phyloP scores from a whole-genome alignment of 768 basidiomycete species.

The Leucogyrophana mollusca region DNA sequence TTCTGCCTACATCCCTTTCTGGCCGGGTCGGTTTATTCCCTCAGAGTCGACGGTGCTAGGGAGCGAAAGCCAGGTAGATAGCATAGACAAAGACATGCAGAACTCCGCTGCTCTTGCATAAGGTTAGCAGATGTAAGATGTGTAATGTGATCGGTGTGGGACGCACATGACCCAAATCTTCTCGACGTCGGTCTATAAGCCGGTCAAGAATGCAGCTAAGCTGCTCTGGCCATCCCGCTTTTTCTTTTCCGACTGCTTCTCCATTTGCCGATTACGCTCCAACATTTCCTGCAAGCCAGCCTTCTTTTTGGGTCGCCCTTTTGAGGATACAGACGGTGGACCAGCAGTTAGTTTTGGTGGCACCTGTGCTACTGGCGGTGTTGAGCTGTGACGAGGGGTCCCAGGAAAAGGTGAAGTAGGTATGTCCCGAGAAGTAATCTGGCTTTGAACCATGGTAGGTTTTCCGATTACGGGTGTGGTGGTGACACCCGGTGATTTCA shows the following conservation, averaged over 20 bases:
- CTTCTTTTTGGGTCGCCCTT: slow-evolving; percentile 57
- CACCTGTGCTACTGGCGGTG: not conserved
- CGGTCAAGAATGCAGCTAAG: slow-evolving; percentile 55
- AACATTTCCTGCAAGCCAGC: slow-evolving; percentile 62
- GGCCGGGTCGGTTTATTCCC: slow-evolving; percentile 56
- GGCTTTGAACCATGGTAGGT: no score
- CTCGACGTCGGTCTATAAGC: slow-evolving; percentile 23
- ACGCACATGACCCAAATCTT: no score
- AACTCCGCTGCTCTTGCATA: no score
- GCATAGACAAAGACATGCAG: no score
- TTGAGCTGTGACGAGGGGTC: slow-evolving; percentile 7
- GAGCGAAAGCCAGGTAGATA: no score
- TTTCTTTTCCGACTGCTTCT: slow-evolving; percentile 31
- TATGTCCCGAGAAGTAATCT: not conserved
- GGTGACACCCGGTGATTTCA: no score
- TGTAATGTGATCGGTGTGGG: no score
- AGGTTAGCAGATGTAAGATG: no score
- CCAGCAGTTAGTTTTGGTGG: not conserved
- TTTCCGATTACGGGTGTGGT: not conserved
- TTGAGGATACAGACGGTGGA: slow-evolving; percentile 31
- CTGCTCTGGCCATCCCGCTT: slow-evolving; percentile 31
- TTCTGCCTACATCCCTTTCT: slow-evolving; percentile 52
- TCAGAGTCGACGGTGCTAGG: no score
- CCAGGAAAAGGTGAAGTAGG: slow-evolving; percentile 2
- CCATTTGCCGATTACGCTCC: slow-evolving; percentile 53